Percentiles rank a stretch among this genome's conserved stretches.
phyloP scores from a whole-genome alignment of 768 basidiomycete genomes.

The Trametes villosa region DNA sequence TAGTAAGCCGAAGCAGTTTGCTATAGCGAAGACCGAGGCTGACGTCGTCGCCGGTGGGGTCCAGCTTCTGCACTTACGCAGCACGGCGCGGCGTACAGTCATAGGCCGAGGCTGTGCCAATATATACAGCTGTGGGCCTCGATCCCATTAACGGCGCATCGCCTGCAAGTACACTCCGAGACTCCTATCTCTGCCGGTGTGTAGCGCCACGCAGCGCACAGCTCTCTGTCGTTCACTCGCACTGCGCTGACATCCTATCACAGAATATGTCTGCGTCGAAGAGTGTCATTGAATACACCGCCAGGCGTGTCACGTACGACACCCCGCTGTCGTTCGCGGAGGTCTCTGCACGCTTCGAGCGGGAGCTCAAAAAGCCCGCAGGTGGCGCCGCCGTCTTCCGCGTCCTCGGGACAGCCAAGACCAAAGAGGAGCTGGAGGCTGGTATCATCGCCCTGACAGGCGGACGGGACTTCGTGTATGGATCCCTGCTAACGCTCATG shows the following conservation, averaged over 20 bases:
- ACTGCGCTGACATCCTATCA: neutral
- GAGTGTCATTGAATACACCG: constrained; percentile 33
- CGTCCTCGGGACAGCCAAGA: constrained; percentile 27
- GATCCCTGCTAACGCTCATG: neutral
- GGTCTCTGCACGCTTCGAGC: constrained; percentile 50
- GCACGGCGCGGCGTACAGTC: neutral
- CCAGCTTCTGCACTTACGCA: neutral
- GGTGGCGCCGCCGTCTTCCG: constrained; percentile 34
- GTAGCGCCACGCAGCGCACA: no score
- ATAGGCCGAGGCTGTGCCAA: neutral
- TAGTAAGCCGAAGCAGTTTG: neutral
- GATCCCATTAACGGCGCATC: no score
- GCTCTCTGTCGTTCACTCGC: no score
- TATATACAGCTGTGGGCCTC: no score
- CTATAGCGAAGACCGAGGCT: neutral
- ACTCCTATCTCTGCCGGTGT: no score
- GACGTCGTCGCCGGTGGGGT: neutral
- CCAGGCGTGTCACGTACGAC: constrained; percentile 48
- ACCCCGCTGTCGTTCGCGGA: constrained; percentile 44
- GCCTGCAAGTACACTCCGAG: no score
- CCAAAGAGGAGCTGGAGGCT: constrained; percentile 43
- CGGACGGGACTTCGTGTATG: constrained; percentile 51
- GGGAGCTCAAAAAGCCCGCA: constrained; percentile 44
- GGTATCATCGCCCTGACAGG: constrained; percentile 37
- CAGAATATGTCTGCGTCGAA: neutral